Evolutionary conservation across 2,329 filamentous ascomycete species (phyloP), one percentile per base, ranked within the genome.

Genomic region (Lachnellula occidentalis): DNA sequence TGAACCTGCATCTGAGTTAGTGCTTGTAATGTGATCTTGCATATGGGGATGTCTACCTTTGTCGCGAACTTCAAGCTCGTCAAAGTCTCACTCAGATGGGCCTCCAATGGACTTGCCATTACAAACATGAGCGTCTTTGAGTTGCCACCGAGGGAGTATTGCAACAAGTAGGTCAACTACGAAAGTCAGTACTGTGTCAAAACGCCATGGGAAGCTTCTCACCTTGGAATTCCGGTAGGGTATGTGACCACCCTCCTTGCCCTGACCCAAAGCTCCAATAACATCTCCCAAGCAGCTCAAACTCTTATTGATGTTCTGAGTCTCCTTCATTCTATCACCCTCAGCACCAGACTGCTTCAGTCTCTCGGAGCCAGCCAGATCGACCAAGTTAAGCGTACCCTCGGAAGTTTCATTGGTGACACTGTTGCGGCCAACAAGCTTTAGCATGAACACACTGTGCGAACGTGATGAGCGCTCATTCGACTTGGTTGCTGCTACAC

Each of bases 121-220:
- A 97, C 90, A 71, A 99, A 96, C 94, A 99, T 99, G 65, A 99
- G 85, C 0, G 94, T 99, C 74, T 96, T 95, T 64, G 88, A 94
- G 71, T 96, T 96, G 15, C 94, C 94, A 4, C 94, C 92, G 7
- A 99, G 77, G 3, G 90, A 96, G 68, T 94, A 95, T 81, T 97
- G 90, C 37, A 99, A 80, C 46, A 99, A 79, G 68, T 96, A 95
- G 8, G 94, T 99, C 61, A 99, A 79, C 81, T 87, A 54, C 22
- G 50, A 11, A 34, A 55, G 64, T 64, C 66, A 66, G 61, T 39
- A 34, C 34, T 12, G 17, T 27, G 22, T 15, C 5, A n/a, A 2
- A 34, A 36, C 8, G 36, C 34, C 17, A 53, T 11, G 54, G 17
- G 39, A 12, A n/a, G 15, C 52, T 67, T 75, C 64, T 73, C 22